Evolutionary conservation across 2,329 filamentous ascomycete genomes (phyloP), one percentile per base, ranked within the genome.

Genomic region (Arthrocladium fulminans): DNA sequence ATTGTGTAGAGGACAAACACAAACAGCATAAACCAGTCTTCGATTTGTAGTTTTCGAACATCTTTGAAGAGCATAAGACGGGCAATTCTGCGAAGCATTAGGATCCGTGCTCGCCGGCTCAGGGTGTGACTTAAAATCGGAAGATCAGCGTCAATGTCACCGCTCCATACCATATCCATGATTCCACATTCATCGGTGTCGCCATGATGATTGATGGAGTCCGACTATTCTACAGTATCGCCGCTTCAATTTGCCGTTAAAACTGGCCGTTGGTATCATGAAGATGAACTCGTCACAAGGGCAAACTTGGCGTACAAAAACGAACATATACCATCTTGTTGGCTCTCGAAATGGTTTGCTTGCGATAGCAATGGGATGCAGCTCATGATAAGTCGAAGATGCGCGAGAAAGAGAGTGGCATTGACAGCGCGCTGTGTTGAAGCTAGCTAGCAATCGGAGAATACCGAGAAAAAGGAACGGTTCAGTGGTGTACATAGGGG

Each of bases 21-120:
- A 47, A 77, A 65, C 7, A 73, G 35, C 75, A 80, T 80, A 20
- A 77, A 63, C 57, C 72, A 79, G 57, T 81, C 78, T 55, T 81
- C 78, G 22, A 71, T 57, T 55, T 76, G 73, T n/a, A 78, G 69
- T 43, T 51, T 54, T 8, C 51, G 48, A 12, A 57, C 17, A 7
- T 53, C 54, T 24, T 54, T 55, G 49, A 57, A 56, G 32, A 55
- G 55, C 41, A 54, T 23, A 6, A 56, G 30, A 13, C 54, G 50
- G 22, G 54, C 45, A 12, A 44, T 27, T 23, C 51, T 56, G 20
- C 17, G 37, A 23, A n/a, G 30, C 22, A 27, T 47, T 39, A 47
- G 30, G 6, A n/a, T 27, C 22, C 3, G 9, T 39, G 22, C n/a
- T 23, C 25, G 38, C 34, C 30, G n/a, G 6, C 13, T 40, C 5